These are phyloP conservation scores for Leersia perrieri DNA, from an alignment of 176 grass and related monocot species.

Conservation along the genomic window DNA sequence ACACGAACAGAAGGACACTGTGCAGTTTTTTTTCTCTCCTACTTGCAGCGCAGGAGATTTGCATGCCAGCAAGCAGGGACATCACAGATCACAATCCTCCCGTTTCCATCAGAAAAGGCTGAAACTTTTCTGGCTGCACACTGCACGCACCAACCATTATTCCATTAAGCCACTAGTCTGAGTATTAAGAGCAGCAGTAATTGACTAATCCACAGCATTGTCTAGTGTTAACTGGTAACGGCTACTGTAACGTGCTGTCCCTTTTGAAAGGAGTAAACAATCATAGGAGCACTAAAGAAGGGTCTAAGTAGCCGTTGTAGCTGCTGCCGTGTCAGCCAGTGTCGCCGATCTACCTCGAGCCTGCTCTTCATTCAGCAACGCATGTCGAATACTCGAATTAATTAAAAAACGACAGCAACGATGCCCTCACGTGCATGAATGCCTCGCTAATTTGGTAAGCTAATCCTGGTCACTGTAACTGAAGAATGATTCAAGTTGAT, in stretches of 20 bases:
- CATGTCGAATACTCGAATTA: not conserved
- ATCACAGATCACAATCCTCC: not conserved
- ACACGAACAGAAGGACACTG: not conserved
- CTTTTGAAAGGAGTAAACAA: conserved; percentile 6
- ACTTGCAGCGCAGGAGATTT: not conserved
- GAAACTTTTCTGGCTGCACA: not conserved
- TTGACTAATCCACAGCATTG: not conserved
- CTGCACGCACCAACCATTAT: not conserved
- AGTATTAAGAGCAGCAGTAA: not conserved
- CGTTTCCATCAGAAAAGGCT: not conserved
- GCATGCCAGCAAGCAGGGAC: not conserved
- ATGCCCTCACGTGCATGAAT: conserved; percentile 9
- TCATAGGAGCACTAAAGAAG: not conserved
- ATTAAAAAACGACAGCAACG: not conserved
- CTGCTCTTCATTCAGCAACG: not conserved
- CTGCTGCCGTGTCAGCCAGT: not conserved
- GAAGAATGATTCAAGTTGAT: not conserved
- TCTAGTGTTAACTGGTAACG: conserved; percentile 3
- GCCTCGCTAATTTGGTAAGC: not conserved
- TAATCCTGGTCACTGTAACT: no score
- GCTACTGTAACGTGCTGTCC: conserved; percentile 6
- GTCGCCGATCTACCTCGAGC: not conserved
- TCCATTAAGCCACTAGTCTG: not conserved
- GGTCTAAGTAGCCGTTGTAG: conserved; percentile 34
- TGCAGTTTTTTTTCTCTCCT: no score